These are phyloP conservation scores for Lactarius hatsudake DNA, from an alignment of 768 basidiomycete species.

Conservation along the genomic window DNA sequence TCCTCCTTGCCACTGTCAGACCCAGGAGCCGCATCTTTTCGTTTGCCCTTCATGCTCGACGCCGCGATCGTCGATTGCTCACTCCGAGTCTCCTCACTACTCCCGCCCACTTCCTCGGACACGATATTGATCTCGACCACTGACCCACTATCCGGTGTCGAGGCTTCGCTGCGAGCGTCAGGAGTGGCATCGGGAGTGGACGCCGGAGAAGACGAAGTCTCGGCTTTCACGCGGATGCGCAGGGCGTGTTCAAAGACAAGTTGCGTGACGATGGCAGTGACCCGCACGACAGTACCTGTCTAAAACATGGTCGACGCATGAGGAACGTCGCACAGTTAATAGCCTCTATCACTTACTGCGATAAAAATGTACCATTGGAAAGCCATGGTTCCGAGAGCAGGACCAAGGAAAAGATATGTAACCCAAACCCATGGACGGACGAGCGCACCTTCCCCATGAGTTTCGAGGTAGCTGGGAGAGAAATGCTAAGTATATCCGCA, in stretches of 20 bases:
- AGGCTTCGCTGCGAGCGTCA: constrained; percentile 25
- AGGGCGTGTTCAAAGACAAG: constrained; percentile 56
- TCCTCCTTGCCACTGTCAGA: constrained; percentile 9
- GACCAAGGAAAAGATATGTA: constrained; percentile 47
- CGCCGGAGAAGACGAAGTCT: constrained; percentile 29
- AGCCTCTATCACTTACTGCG: constrained; percentile 27
- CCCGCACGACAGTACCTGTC: constrained; percentile 40
- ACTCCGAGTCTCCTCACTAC: constrained; percentile 24
- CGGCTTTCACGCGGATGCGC: constrained; percentile 51
- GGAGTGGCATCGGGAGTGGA: constrained; percentile 25
- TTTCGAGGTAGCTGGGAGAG: constrained; percentile 54
- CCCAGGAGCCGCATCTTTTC: constrained; percentile 1
- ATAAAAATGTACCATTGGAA: constrained; percentile 55
- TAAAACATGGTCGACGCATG: constrained; percentile 1
- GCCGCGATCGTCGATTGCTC: constrained; percentile 21
- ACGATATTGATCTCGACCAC: constrained; percentile 17
- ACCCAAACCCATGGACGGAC: constrained; percentile 75
- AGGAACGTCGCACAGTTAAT: background rate
- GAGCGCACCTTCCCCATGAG: constrained; percentile 43
- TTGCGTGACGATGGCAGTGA: constrained; percentile 49
- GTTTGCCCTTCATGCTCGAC: constrained; percentile 27
- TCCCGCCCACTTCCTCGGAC: constrained; percentile 13
- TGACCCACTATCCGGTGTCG: constrained; percentile 31
- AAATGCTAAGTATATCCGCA: background rate
- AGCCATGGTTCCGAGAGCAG: constrained; percentile 41